Conservation (phyloP, 768 basidiomycete genomes). For the Hericium coralloides region DNA sequence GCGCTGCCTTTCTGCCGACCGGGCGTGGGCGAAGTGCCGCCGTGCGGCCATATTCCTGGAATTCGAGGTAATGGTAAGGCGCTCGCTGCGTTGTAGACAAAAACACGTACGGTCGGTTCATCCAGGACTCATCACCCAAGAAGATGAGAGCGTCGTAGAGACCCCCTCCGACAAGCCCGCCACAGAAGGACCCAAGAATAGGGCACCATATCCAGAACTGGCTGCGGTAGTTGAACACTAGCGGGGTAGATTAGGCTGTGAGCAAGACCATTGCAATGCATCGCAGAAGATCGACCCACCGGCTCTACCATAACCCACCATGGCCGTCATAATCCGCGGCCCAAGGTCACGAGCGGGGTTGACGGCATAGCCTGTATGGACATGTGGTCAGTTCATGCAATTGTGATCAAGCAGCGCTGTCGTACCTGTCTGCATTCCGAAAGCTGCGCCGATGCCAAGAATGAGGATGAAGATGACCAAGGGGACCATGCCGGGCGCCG, state of each 20-base stretch:
- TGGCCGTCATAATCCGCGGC: conserved; percentile 57
- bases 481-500: conserved; percentile 43
- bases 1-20: not conserved
- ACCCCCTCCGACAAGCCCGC: conserved; percentile 44
- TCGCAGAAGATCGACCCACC: conserved; percentile 14
- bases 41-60: conserved; percentile 2
- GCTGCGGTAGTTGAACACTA: conserved; percentile 33
- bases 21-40: not conserved
- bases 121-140: conserved; percentile 42
- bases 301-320: conserved; percentile 61
- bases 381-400: not conserved
- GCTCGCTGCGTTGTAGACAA: not conserved
- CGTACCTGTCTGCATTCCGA: conserved; percentile 50
- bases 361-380: conserved; percentile 40
- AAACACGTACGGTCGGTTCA: conserved; percentile 44
- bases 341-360: conserved; percentile 72
- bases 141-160: conserved; percentile 54
- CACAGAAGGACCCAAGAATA: conserved; percentile 48
- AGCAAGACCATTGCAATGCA: not conserved
- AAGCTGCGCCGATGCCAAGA: conserved; percentile 46
- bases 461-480: conserved; percentile 46
- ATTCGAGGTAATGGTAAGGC: not conserved
- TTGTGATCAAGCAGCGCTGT: no score
- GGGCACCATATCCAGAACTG: conserved; percentile 76
- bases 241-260: not conserved